These are phyloP conservation scores for Phylloporus sp. DNA, from an alignment of 768 basidiomycete species.

Conservation along the genomic window DNA sequence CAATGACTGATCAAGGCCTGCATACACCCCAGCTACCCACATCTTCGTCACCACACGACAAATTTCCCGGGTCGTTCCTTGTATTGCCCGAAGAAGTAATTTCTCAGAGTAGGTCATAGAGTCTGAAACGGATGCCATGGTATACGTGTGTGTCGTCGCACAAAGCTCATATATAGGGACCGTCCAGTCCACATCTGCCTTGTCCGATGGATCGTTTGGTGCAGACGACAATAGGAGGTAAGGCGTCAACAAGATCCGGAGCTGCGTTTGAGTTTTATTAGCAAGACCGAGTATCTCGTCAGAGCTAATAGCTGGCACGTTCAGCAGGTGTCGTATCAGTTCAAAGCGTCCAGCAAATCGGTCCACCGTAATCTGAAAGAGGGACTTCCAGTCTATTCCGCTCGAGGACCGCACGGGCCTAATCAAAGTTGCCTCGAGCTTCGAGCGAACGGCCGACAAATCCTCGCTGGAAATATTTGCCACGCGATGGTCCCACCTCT, in stretches of 20 bases:
- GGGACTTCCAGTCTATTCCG: slow-evolving; percentile 31
- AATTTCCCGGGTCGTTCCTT: neutral
- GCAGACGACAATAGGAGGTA: neutral
- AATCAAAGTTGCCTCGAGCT: slow-evolving; percentile 1
- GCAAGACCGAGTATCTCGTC: neutral
- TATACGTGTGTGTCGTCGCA: neutral
- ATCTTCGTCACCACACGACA: neutral
- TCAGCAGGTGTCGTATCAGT: neutral
- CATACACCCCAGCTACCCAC: neutral
- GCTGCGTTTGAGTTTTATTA: neutral
- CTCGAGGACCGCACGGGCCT: slow-evolving; percentile 13
- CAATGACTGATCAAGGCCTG: neutral
- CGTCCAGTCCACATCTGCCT: neutral
- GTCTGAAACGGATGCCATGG: neutral
- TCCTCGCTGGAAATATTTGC: slow-evolving; percentile 12
- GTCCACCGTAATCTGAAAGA: slow-evolving; percentile 5
- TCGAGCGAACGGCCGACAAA: neutral
- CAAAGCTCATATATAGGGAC: neutral
- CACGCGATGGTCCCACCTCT: slow-evolving; percentile 16
- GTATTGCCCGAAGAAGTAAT: neutral
- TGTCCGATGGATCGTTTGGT: neutral
- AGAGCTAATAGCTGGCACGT: neutral
- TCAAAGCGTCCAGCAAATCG: neutral
- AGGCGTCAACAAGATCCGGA: neutral
- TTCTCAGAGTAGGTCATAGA: neutral